Evolutionary conservation across 2,329 filamentous ascomycete species (phyloP), one percentile per base, ranked within the genome.

Genomic region (Penicillium sp.): DNA sequence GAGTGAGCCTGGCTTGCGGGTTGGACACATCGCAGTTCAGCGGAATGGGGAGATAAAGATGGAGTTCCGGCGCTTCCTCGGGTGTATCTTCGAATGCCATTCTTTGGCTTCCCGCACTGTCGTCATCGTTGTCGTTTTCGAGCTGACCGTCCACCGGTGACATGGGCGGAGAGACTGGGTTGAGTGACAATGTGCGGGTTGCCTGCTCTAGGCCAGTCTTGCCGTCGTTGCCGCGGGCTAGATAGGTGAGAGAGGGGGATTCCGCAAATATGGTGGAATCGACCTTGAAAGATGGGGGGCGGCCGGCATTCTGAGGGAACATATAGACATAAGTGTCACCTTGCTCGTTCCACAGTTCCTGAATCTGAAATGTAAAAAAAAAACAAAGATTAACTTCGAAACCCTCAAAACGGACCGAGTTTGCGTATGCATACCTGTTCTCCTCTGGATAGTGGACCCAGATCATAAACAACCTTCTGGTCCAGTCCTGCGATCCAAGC

Each of bases 301-400:
- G 81, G 53, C 80, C 80, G 21, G 83, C 82, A 17, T 76, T 81
- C 42, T 81, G 77, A 1, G 85, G 84, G 65, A 85, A 87, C 15
- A 88, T 77, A 65, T 87, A 84, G n/a, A 88, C 78, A 59, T 81
- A 79, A 15, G 84, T 86, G 68, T 87, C 84, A n/a, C 82, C 85
- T 47, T 80, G 70, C 4, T 85, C 82, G 63, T 86, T 83, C 86
- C 86, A 88, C 9, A 88, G 70, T 65, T 88, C 86, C 6, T 77
- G 69, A 17, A 85, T 77, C 81, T 84, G 29, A 17, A 33, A 57
- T 25, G 19, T 21, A 12, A 31, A n/a, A 12, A 27, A 3, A 50
- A 4, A 50, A 31, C n/a, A 12, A 31, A 31, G 4, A 12, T 62
- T 21, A 54, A 29, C 25, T 46, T 33, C 15, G 6, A 37, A 17